Evolutionary conservation across 1,284 basidiomycete genomes (phyloP).

Genomic region (Peniophora sp.): DNA sequence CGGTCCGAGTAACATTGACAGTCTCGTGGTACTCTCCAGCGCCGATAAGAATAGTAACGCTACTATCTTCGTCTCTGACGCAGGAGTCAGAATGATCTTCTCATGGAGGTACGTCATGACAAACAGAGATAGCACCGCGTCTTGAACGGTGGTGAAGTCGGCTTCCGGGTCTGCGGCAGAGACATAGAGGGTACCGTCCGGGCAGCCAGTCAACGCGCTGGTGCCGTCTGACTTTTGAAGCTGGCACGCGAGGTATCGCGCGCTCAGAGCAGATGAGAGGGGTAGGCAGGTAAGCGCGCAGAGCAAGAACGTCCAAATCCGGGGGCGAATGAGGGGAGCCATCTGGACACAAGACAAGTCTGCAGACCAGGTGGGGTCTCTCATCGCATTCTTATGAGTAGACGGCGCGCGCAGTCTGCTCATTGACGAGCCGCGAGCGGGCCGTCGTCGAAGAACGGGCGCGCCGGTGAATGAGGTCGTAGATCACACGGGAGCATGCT

Average conservation of each 20-base stretch:
- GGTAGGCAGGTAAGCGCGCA: neutral
- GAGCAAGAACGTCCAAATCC: too few species aligned
- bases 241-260: constrained; percentile 40
- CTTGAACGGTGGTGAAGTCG: constrained; percentile 40
- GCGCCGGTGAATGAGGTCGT: too few species aligned
- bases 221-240: constrained; percentile 31
- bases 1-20: constrained; percentile 46
- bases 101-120: constrained; percentile 9
- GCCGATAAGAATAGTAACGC: constrained; percentile 47
- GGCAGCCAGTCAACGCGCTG: constrained; percentile 46
- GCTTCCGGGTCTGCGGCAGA: constrained; percentile 38
- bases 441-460: too few species aligned
- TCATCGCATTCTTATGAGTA: too few species aligned
- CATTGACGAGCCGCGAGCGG: too few species aligned
- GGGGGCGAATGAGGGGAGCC: too few species aligned
- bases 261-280: constrained; percentile 29
- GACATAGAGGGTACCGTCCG: constrained; percentile 48
- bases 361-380: too few species aligned
- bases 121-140: constrained; percentile 46
- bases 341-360: too few species aligned
- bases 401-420: too few species aligned
- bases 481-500: too few species aligned
- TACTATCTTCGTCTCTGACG: constrained; percentile 29
- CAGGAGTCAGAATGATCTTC: constrained; percentile 1
- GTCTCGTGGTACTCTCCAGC: constrained; percentile 56